Percentiles rank a stretch among this genome's conserved stretches.
These are phyloP conservation scores for Scutellaria baicalensis DNA, from an alignment of 257 asterid genomes.

Conservation along the genomic window DNA sequence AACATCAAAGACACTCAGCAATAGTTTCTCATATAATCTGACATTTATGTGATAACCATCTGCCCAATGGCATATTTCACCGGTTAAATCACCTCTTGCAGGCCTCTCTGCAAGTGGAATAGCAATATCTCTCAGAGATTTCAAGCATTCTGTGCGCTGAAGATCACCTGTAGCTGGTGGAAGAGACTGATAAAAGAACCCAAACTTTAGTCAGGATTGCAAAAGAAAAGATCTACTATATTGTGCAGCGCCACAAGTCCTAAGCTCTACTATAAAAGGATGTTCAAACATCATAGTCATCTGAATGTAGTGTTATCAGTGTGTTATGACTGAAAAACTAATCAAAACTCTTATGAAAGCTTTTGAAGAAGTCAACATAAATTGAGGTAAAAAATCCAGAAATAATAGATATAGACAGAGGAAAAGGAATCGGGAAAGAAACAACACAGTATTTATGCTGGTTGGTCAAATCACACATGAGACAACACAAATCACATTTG, in stretches of 20 bases:
- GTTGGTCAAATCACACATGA: background rate
- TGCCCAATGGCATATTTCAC: constrained; percentile 99
- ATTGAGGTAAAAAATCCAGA: background rate
- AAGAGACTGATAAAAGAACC: constrained; percentile 56
- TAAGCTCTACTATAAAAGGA: constrained; percentile 5
- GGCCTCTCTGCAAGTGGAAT: constrained; percentile 92
- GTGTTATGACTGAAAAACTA: background rate
- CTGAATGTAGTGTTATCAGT: background rate
- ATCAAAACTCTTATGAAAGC: constrained; percentile 3
- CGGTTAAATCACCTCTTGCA: constrained; percentile 97
- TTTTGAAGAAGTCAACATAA: background rate
- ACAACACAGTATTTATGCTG: background rate
- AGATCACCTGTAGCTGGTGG: constrained; percentile 82
- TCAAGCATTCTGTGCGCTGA: constrained; percentile 85
- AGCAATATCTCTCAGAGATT: constrained; percentile 77
- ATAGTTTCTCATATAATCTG: constrained; percentile 82
- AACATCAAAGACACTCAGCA: constrained; percentile 89
- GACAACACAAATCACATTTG: background rate
- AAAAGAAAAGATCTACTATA: constrained; percentile 3
- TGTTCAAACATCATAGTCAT: background rate
- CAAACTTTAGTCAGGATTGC: constrained; percentile 3
- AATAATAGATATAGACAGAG: background rate
- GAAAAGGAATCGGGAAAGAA: background rate
- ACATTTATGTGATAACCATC: constrained; percentile 96
- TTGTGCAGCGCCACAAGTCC: constrained; percentile 9